Evolutionary conservation across 2,329 filamentous ascomycete species (phyloP).

Genomic region (Fusarium continuum): DNA sequence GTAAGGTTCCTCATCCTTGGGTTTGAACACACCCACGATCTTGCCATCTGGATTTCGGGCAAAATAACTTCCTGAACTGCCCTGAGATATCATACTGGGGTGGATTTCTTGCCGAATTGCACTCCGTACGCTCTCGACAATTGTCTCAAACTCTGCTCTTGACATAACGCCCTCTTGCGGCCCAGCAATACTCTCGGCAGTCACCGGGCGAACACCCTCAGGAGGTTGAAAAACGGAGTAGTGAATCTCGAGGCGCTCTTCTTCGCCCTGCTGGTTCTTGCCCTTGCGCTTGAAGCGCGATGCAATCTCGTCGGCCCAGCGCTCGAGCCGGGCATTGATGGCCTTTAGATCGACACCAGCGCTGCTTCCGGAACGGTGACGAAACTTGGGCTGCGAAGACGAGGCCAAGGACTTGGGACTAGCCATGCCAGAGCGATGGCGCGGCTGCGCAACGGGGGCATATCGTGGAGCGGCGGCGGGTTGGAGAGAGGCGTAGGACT

Average conservation of each 20-base stretch:
- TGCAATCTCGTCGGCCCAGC: constrained; percentile 98
- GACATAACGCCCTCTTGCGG: constrained; percentile 74
- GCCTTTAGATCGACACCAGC: constrained; percentile 97
- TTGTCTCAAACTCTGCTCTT: constrained; percentile 82
- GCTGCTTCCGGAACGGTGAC: constrained; percentile 69
- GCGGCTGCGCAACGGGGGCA: constrained; percentile 69
- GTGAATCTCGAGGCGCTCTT: constrained; percentile 92
- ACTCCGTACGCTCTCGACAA: constrained; percentile 87
- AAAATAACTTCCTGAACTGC: constrained; percentile 98
- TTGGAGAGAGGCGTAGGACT: constrained; percentile 65
- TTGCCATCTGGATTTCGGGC: constrained; percentile 90
- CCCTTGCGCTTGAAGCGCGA: constrained; percentile 93
- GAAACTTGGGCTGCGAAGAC: constrained; percentile 53
- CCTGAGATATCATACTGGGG: constrained; percentile 95
- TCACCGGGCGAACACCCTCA: constrained; percentile 83
- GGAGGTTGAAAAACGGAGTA: constrained; percentile 96
- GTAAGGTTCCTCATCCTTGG: constrained; percentile 98
- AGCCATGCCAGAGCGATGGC: constrained; percentile 68
- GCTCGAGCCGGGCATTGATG: constrained; percentile 93
- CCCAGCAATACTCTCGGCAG: constrained; percentile 76
- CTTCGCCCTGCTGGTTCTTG: constrained; percentile 76
- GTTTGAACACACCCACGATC: constrained; percentile 97
- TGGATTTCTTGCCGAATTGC: constrained; percentile 93
- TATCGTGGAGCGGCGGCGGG: constrained; percentile 68
- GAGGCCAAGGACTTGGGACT: constrained; percentile 57